Base-by-base conservation (phyloP, 2,329 filamentous ascomycete genomes). In the Ceratocystis diversiconidia region DNA sequence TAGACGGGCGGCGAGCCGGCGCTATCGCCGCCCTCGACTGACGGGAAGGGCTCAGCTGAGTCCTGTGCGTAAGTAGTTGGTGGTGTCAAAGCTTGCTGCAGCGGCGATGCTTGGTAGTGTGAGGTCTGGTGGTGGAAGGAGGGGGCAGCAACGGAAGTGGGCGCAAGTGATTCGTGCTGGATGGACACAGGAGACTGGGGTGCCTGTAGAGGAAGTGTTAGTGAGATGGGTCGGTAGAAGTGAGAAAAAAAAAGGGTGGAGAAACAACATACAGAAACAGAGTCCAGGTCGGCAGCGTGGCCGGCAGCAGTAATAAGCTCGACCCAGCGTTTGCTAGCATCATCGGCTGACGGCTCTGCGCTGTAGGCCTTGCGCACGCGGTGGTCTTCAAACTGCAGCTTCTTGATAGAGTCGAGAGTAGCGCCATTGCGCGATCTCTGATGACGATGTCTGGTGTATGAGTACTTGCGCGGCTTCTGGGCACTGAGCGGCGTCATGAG, bases 301-400 rank as follows among this genome's bases (percentile, higher is more conserved):
- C 77, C 76, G 46, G 89, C 92, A 63, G 92, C 92, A 75, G 96
- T 92, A 69, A 97, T 95, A 68, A 97, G 80, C 75, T 97, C 92
- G 75, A 96, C 90, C 94, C 92, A 97, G 71, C 92, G 83, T 77
- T 94, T 95, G 69, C 90, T 91, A 76, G 89, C 88, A 67, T 88
- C 87, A 22, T 84, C 85, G n/a, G 19, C 50, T 66, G 87, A 83
- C 28, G 92, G 91, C 75, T 96, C 92, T 52, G 89, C 89, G 17
- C 90, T 95, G 70, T 89, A 83, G 65, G 90, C 89, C 76, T 96
- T 95, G 69, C 89, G 83, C 71, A 90, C 79, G 68, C 88, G 82
- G 65, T 84, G 81, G 59, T 84, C 80, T 10, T 50, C 52, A 69
- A 83, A 82, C 69, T 84, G 63, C 52, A 64, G 28, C 36, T 64